Base-by-base conservation (phyloP, 2,329 filamentous ascomycete genomes). In the Neofusicoccum parvum region DNA sequence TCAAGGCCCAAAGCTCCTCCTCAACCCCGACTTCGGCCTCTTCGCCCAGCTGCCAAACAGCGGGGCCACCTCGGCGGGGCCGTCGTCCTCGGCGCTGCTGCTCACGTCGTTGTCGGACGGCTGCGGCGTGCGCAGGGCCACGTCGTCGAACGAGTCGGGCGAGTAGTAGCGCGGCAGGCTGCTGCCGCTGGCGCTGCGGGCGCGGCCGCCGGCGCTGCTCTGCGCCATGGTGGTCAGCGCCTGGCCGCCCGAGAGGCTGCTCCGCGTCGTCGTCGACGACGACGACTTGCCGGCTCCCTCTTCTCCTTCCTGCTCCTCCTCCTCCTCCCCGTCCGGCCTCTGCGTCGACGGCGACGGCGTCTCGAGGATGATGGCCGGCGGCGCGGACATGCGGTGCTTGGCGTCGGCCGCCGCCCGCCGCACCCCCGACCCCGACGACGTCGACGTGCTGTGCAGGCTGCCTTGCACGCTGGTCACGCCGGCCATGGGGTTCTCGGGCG, bases 311-410 rank as follows among this genome's bases (percentile, higher is more conserved):
- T 36, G 14, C 34, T 9, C 39, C 12, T 27, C 10, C 43, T 27
- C 10, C 43, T 6, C 14, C 34, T 12, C 36, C 36, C n/a, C 9
- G 36, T 7, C 27, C 46, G 20, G 34, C 36, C 2, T 20, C 37
- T 27, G 15, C 15, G 20, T 53, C 39, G 5, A 39, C 58, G 62
- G 62, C 10, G 49, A 46, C 27, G 50, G 62, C 41, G 50, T 53
- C 62, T 64, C 49, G 39, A 64, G 43, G 41, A 53, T 54, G 41
- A 64, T 64, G 50, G 62, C 36, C 20, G 62, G 62, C 17, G 62
- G 49, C 37, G 62, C 51, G 51, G 51, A 37, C 50, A 36, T 39
- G 51, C 51, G 48, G 48, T 56, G 50, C 15, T 17, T 7, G 34
- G 53, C 53, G 37, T n/a, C 34, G 37, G 53, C 17, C 10, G 34